phyloP scores from a whole-genome alignment of 495 filamentous ascomycete genomes.

The Penicillium ochrochloron region DNA sequence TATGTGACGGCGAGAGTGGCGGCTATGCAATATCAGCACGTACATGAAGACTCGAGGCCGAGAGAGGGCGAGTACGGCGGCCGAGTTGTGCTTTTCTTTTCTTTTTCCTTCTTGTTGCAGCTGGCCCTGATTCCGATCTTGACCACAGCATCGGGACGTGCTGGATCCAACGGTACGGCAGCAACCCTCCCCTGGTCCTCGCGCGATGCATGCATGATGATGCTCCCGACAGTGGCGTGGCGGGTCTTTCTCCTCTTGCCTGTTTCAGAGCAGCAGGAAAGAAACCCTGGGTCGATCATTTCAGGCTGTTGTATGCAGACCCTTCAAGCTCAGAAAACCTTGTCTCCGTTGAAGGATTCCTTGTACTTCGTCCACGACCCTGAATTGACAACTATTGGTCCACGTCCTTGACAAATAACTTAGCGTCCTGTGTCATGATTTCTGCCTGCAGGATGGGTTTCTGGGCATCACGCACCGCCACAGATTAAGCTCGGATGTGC shows the following conservation, averaged over 20 bases:
- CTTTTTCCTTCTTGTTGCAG: conserved; percentile 11
- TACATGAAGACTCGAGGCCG: conserved; percentile 12
- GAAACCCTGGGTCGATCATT: conserved; percentile 8
- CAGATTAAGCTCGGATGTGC: conserved; percentile 20
- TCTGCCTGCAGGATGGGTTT: conserved; percentile 7
- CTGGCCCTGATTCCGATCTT: conserved; percentile 28
- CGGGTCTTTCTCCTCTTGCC: not conserved
- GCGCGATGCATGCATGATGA: conserved; percentile 9
- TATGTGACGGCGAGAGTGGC: conserved; percentile 29
- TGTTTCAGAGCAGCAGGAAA: not conserved
- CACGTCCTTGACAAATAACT: conserved; percentile 27
- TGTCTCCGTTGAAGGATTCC: not conserved
- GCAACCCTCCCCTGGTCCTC: conserved; percentile 14
- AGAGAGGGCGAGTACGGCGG: not conserved
- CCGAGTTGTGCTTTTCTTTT: not conserved
- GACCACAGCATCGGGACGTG: conserved; percentile 28
- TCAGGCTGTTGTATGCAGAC: not conserved
- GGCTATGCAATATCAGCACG: conserved; percentile 27
- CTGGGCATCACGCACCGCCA: conserved; percentile 28
- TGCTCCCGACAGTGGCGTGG: conserved; percentile 16
- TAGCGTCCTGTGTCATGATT: not conserved
- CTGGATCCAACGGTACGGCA: conserved; percentile 17
- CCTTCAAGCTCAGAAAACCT: not conserved
- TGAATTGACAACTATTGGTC: not conserved
- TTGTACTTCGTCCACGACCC: not conserved